Evolutionary conservation across 208 protist genomes (phyloP), one percentile per base, ranked within the genome.

Genomic region (Polymyxa betae): DNA sequence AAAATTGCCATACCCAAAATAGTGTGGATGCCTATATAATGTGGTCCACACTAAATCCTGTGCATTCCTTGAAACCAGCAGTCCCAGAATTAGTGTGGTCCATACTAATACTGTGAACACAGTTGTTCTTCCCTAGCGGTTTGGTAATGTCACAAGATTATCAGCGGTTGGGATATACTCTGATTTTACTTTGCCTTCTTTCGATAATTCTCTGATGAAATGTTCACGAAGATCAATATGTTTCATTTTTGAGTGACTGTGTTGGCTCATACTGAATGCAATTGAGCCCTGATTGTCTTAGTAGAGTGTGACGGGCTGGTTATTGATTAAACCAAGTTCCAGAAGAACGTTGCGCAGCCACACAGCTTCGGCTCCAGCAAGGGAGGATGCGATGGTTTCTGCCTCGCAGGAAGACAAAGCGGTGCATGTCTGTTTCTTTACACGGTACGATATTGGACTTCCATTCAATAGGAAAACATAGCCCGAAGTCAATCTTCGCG

Each of bases 221-320:
- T 82, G 72, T 12, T 82, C 35, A 45, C 72, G 72, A 43, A 82
- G 5, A 43, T 82, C 72, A 43, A 82, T 82, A n/a, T 82, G 72
- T 82, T 82, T 82, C n/a, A 82, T 82, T n/a, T 82, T 82, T 45
- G 35, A 45, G 72, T 82, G 72, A 43, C 35, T 82, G 12, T 38
- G 5, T 45, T 5, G 16, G n/a, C 40, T 82, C 35, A 45, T 82
- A 20, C 35, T n/a, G n/a, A 82, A 82, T 35, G 72, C 72, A 82
- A 82, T 82, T 38, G 72, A 35, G 35, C 72, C 72, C 5, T 82
- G 72, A 43, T 82, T 82, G n/a, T 82, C 72, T 45, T 45, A 35
- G n/a, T 16, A 40, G 16, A 82, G 72, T 20, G n/a, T 43, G 5
- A n/a, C 35, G 5, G 72, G 72, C 10, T 40, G 72, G 5, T 35